Evolutionary conservation across 768 basidiomycete genomes (phyloP).

Genomic region (Pleurotus citrinopileatus): DNA sequence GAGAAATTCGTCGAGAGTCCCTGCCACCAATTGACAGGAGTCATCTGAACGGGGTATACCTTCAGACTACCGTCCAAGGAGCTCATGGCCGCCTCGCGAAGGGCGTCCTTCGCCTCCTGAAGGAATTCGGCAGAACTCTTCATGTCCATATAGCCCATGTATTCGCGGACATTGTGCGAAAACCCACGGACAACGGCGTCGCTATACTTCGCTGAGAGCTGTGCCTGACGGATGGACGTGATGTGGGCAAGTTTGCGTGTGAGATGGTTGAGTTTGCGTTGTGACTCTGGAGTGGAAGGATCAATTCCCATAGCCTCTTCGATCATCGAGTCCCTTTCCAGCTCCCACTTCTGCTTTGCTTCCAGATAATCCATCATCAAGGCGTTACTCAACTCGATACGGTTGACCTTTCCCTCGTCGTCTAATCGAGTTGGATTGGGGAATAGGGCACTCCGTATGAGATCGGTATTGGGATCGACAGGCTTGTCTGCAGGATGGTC

Average conservation of each 20-base stretch:
- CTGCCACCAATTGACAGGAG: slow-evolving; percentile 26
- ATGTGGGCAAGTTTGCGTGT: slow-evolving; percentile 23
- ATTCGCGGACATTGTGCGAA: slow-evolving; percentile 23
- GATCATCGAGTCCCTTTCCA: slow-evolving; percentile 23
- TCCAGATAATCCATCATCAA: slow-evolving; percentile 25
- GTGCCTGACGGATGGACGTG: slow-evolving; percentile 21
- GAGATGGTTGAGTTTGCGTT: slow-evolving; percentile 17
- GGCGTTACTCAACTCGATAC: slow-evolving; percentile 23
- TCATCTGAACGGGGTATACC: slow-evolving; percentile 24
- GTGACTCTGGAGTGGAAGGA: background rate
- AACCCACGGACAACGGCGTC: slow-evolving; percentile 27
- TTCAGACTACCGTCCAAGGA: slow-evolving; percentile 23
- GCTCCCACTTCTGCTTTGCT: slow-evolving; percentile 26
- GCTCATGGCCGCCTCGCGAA: slow-evolving; percentile 24
- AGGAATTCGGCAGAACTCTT: slow-evolving; percentile 20
- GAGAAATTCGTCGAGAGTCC: slow-evolving; percentile 24
- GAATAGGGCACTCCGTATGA: background rate
- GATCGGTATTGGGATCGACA: background rate
- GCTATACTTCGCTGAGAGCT: slow-evolving; percentile 23
- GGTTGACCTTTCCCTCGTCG: slow-evolving; percentile 18
- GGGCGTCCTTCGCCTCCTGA: slow-evolving; percentile 24
- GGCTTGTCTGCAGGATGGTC: too few species aligned
- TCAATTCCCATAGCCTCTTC: slow-evolving; percentile 14
- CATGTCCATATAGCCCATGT: slow-evolving; percentile 25
- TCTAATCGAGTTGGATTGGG: slow-evolving; percentile 6